Percentiles rank a stretch among this genome's conserved stretches.
These are phyloP conservation scores for Ganoderma multipileum DNA, from an alignment of 1,284 basidiomycete genomes.

Conservation along the genomic window DNA sequence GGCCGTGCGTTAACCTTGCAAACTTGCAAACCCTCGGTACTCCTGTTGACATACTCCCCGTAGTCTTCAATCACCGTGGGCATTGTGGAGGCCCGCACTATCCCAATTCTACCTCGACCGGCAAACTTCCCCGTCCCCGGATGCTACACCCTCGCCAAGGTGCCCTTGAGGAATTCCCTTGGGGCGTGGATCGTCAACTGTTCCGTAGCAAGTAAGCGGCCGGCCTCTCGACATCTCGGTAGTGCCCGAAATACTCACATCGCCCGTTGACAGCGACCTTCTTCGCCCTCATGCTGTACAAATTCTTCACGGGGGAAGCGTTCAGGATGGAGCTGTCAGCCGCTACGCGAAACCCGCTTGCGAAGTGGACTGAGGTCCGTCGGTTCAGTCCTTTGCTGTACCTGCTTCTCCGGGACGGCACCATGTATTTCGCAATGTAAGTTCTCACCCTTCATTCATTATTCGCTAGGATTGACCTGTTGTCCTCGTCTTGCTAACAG, in stretches of 20 bases:
- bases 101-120: conserved; percentile 11
- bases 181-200: conserved; percentile 16
- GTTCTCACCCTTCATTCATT: not conserved
- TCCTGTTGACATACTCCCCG: not conserved
- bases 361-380: conserved; percentile 13
- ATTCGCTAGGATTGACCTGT: not conserved
- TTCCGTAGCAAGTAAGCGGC: conserved; percentile 8
- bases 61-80: conserved; percentile 11
- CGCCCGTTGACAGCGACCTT: not conserved
- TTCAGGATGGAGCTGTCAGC: conserved; percentile 11
- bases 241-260: not conserved
- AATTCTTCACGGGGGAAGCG: conserved; percentile 15
- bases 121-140: conserved; percentile 11
- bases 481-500: not conserved
- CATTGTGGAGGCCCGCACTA: conserved; percentile 8
- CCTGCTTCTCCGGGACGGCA: conserved; percentile 12
- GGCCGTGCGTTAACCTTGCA: not conserved
- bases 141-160: conserved; percentile 13
- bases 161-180: conserved; percentile 9
- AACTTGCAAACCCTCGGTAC: not conserved
- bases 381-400: conserved; percentile 16
- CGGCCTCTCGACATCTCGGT: not conserved
- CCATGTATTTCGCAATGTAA: conserved; percentile 13
- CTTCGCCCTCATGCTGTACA: conserved; percentile 11
- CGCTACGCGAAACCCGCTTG: conserved; percentile 5